phyloP scores from a whole-genome alignment of 2,329 filamentous ascomycete genomes.

The Lachnellula willkommii region DNA sequence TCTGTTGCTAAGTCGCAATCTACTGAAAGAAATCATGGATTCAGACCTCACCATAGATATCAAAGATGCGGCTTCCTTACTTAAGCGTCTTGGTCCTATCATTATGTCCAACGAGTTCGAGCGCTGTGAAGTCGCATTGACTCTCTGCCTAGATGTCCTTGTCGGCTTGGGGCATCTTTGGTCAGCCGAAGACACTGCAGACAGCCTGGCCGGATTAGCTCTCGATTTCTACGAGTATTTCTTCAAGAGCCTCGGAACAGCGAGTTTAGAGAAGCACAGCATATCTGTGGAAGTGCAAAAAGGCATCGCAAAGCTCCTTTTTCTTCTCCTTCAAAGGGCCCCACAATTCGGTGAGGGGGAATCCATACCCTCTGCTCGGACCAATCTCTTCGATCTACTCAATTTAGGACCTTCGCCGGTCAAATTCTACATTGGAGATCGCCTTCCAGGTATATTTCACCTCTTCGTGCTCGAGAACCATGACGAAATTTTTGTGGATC shows the following conservation, averaged over 20 bases:
- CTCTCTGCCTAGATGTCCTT: conserved; percentile 63
- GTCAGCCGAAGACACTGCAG: conserved; percentile 31
- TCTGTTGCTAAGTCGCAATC: conserved; percentile 45
- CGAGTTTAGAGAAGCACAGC: conserved; percentile 60
- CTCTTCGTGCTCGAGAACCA: conserved; percentile 79
- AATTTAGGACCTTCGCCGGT: conserved; percentile 60
- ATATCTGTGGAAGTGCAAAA: conserved; percentile 66
- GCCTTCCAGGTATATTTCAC: conserved; percentile 69
- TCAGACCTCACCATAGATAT: conserved; percentile 48
- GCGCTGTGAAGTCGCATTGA: conserved; percentile 68
- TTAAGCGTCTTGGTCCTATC: conserved; percentile 47
- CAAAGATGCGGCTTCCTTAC: conserved; percentile 42
- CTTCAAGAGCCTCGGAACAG: conserved; percentile 71
- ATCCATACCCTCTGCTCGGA: conserved; percentile 46
- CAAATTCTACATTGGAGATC: conserved; percentile 68
- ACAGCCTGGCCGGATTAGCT: conserved; percentile 49
- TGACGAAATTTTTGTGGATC: conserved; percentile 76
- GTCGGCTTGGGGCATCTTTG: conserved; percentile 37
- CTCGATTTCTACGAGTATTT: conserved; percentile 58
- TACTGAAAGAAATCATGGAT: conserved; percentile 48
- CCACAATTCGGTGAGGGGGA: conserved; percentile 54
- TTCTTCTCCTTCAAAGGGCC: conserved; percentile 61
- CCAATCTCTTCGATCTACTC: conserved; percentile 70
- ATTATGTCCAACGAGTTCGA: conserved; percentile 57
- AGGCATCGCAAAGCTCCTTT: conserved; percentile 61